phyloP scores from a whole-genome alignment of 179 eudicot genomes.

The Spergularia azorica region DNA sequence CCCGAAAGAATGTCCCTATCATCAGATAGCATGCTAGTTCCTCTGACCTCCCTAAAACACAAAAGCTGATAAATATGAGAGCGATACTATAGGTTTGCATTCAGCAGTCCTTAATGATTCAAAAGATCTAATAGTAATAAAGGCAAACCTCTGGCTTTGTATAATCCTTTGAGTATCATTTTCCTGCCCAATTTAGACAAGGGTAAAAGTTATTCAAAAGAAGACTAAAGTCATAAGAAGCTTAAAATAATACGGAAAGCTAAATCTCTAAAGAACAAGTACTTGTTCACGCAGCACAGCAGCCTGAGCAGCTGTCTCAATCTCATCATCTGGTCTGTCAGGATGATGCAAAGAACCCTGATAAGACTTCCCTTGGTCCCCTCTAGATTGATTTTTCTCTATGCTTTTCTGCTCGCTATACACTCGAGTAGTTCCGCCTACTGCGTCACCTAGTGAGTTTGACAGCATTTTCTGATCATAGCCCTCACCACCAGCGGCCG shows the following conservation, averaged over 20 bases:
- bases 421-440: conserved; percentile 12
- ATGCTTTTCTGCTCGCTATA: conserved; percentile 17
- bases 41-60: conserved; percentile 61
- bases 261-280: conserved; percentile 28
- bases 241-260: conserved; percentile 17
- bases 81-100: conserved; percentile 24
- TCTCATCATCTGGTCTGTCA: conserved; percentile 40
- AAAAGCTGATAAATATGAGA: conserved; percentile 25
- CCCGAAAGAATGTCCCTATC: conserved; percentile 72
- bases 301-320: conserved; percentile 80
- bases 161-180: conserved; percentile 67
- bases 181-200: conserved; percentile 57
- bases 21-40: conserved; percentile 56
- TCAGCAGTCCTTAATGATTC: neutral
- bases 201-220: conserved; percentile 22
- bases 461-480: conserved; percentile 23
- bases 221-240: conserved; percentile 8
- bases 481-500: conserved; percentile 3
- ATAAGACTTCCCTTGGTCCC: conserved; percentile 15
- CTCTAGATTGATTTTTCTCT: conserved; percentile 17
- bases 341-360: conserved; percentile 18
- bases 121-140: conserved; percentile 12
- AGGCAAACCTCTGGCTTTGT: conserved; percentile 71
- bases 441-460: conserved; percentile 17
- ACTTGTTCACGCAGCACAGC: conserved; percentile 95